phyloP scores from a whole-genome alignment of 169 alveolate species.

The Amoebophrya sp. region DNA sequence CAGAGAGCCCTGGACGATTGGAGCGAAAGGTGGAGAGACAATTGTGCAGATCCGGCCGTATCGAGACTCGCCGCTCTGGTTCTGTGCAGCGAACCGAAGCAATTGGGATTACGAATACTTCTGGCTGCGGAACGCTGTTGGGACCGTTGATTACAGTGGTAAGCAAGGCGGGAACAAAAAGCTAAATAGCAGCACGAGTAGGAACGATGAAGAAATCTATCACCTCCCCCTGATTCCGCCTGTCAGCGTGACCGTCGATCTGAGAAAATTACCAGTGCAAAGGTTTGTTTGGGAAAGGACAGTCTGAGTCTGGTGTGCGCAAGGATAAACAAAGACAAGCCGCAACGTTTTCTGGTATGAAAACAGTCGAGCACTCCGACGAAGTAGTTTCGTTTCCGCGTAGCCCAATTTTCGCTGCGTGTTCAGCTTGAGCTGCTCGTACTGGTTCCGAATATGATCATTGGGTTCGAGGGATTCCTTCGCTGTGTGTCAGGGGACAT shows the following conservation, averaged over 20 bases:
- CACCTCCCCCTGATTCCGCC: neutral
- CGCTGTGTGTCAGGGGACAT: too few species aligned
- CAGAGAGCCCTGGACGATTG: neutral
- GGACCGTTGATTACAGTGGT: neutral
- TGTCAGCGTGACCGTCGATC: neutral
- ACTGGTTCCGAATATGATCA: too few species aligned
- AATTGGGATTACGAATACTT: conserved; percentile 46
- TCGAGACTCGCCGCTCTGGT: conserved; percentile 43
- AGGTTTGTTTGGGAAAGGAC: neutral
- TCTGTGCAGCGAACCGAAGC: conserved; percentile 45
- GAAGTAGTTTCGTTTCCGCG: too few species aligned
- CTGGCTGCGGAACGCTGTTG: conserved; percentile 32
- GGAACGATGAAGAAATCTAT: neutral
- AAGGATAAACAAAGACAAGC: too few species aligned
- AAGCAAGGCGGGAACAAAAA: neutral
- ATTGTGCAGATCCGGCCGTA: too few species aligned
- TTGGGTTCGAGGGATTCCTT: too few species aligned
- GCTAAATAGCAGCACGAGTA: neutral
- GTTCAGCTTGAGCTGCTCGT: too few species aligned
- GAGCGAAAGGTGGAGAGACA: too few species aligned
- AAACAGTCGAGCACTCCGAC: too few species aligned
- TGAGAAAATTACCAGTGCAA: neutral
- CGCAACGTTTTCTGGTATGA: too few species aligned
- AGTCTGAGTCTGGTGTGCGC: too few species aligned
- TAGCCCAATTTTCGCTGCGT: too few species aligned